Conservation (phyloP, 176 grass and related monocot genomes). For the Cenchrus americanus region DNA sequence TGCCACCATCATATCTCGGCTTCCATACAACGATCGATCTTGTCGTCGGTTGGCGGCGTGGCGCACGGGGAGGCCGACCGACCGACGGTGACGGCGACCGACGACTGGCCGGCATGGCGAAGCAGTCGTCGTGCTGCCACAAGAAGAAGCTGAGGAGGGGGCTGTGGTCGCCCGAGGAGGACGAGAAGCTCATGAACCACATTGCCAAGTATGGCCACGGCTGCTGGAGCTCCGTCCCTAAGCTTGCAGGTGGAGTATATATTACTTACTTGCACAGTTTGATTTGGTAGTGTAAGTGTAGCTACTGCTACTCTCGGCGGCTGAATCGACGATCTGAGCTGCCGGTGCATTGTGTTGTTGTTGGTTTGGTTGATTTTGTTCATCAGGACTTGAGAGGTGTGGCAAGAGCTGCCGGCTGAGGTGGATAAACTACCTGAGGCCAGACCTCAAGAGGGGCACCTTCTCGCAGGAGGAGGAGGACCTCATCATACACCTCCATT, state of each 20-base stretch:
- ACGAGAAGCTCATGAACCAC: slow-evolving; percentile 79
- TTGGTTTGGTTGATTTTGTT: background rate
- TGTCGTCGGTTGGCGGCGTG: background rate
- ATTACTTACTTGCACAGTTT: background rate
- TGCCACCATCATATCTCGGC: slow-evolving; percentile 29
- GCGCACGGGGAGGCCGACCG: background rate
- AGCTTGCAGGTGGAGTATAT: slow-evolving; percentile 60
- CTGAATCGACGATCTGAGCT: background rate
- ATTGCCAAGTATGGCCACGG: slow-evolving; percentile 74
- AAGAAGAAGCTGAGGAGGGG: slow-evolving; percentile 82
- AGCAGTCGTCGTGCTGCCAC: slow-evolving; percentile 61
- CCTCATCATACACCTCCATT: slow-evolving; percentile 73
- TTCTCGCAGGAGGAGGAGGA: slow-evolving; percentile 82
- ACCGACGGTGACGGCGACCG: background rate
- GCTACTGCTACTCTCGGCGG: background rate
- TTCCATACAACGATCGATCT: background rate
- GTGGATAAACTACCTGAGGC: slow-evolving; percentile 91
- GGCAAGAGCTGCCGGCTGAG: slow-evolving; percentile 84
- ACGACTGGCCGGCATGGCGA: slow-evolving; percentile 52
- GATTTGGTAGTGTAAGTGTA: background rate
- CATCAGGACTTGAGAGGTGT: slow-evolving; percentile 71
- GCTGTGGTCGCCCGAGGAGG: slow-evolving; percentile 78
- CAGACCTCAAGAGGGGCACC: slow-evolving; percentile 76
- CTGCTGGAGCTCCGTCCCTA: slow-evolving; percentile 79
- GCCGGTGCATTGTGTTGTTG: background rate